Evolutionary conservation across 495 filamentous ascomycete genomes (phyloP).

Genomic region (Astrocystis sublimbata): DNA sequence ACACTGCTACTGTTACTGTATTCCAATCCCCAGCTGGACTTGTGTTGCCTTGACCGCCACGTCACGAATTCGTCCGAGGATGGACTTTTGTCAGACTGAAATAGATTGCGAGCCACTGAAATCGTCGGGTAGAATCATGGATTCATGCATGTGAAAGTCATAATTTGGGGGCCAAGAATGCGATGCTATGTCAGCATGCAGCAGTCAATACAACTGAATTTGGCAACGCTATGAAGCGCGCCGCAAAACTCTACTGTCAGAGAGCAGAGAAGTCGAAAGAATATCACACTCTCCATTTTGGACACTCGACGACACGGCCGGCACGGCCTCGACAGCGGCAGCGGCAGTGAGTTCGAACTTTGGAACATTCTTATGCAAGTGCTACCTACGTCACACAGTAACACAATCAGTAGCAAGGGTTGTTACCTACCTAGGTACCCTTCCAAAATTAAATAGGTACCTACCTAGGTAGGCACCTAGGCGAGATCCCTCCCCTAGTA

Average conservation of each 20-base stretch:
- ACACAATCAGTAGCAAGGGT: too few relatives aligned
- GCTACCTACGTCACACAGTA: too few relatives aligned
- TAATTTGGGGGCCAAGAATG: slow-evolving; percentile 5
- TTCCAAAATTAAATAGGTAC: too few relatives aligned
- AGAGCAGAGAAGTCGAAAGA: not conserved
- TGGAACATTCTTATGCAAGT: too few relatives aligned
- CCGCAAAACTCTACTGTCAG: not conserved
- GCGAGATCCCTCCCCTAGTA: too few relatives aligned
- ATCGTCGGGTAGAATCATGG: not conserved
- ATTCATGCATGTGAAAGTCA: not conserved
- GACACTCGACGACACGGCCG: too few relatives aligned
- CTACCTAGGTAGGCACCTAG: too few relatives aligned
- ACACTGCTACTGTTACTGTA: not conserved
- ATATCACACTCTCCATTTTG: too few relatives aligned
- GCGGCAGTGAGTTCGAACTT: too few relatives aligned
- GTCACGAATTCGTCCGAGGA: not conserved
- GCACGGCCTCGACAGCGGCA: too few relatives aligned
- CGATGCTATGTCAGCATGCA: not conserved
- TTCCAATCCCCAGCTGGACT: not conserved
- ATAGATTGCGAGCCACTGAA: too few relatives aligned
- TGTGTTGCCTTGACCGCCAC: not conserved
- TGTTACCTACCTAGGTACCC: too few relatives aligned
- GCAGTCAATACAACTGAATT: not conserved
- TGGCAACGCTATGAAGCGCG: not conserved
- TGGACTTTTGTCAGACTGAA: not conserved